Conservation (phyloP, 2,329 filamentous ascomycete genomes). For the Trichophyton simii region DNA sequence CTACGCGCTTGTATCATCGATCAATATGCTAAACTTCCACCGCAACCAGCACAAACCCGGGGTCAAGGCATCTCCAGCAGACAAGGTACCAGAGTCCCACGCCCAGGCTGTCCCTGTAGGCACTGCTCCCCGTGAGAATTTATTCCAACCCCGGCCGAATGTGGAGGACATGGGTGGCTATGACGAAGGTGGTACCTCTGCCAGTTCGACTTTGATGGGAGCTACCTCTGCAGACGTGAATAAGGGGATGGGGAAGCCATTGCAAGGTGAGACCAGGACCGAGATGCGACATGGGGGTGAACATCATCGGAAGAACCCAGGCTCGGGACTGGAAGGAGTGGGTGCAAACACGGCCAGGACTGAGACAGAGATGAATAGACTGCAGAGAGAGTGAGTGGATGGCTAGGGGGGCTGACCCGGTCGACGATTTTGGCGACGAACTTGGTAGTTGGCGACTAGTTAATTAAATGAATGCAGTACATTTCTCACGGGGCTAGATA, state of each 20-base stretch:
- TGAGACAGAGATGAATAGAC: not conserved
- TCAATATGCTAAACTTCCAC: no score
- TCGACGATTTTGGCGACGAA: not conserved
- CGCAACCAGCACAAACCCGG: slow-evolving; percentile 49
- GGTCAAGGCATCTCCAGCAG: slow-evolving; percentile 40
- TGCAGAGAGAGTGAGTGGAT: not conserved
- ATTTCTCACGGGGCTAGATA: not conserved
- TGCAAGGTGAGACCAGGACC: slow-evolving; percentile 35
- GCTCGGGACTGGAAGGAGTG: slow-evolving; percentile 34
- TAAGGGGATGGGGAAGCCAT: slow-evolving; percentile 41
- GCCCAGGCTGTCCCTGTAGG: slow-evolving; percentile 50
- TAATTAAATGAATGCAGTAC: not conserved
- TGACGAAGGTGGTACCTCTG: slow-evolving; percentile 14
- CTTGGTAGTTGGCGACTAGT: not conserved
- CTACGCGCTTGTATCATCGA: no score
- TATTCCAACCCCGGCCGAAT: slow-evolving; percentile 35
- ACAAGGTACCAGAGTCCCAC: slow-evolving; percentile 52
- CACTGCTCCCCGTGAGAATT: slow-evolving; percentile 45
- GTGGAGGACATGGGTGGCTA: slow-evolving; percentile 15
- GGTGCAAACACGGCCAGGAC: slow-evolving; percentile 19
- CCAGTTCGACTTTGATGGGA: slow-evolving; percentile 38
- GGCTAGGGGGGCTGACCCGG: no score
- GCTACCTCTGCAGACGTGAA: slow-evolving; percentile 44
- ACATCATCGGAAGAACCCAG: slow-evolving; percentile 30
- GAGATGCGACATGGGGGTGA: slow-evolving; percentile 39